Base-by-base conservation (phyloP, 2,329 filamentous ascomycete species). In the Aspergillus chevalieri region DNA sequence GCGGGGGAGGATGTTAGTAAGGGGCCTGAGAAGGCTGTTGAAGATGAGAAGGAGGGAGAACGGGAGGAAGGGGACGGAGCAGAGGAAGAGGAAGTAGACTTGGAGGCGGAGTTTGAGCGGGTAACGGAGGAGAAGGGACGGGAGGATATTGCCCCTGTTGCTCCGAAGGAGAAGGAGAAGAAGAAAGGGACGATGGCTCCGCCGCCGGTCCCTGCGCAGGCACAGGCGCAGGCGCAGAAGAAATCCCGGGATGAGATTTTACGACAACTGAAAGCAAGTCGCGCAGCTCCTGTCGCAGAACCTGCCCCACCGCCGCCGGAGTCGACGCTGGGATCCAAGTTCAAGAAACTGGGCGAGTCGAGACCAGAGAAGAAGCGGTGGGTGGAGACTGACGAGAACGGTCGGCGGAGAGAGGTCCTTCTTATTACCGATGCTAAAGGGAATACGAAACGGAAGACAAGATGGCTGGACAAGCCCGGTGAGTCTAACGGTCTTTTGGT, bases 51-150 rank as follows among this genome's bases (percentile, higher is more conserved):
- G 8, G 62, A 58, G n/a, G 58, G 61, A 2, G 54, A 56, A 5
- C 66, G 67, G 10, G 63, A 74, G 38, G 76, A 83, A 57, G 70
- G 85, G 15, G 87, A 91, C 47, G 26, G 26, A 10, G 83, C 85
- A 33, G 84, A 84, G 49, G 51, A 84, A 48, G 51, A 36, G 63
- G 46, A 50, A 12, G 64, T 74, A 39, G 76, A 84, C 57, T 70
- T 85, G 17, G 87, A 92, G 47, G 83, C 85, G 33, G 84, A 85
- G 48, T 68, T 76, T 53, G 73, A 76, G 47, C 63, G 64, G 17
- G 52, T 72, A 10, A 52, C 74, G 34, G 72, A 74, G 41, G 62
- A 67, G 51, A 62, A 70, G 33, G 67, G 60, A 38, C 61, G 58
- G 21, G 56, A 61, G 22, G 63, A 69, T 15, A 51, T 65, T n/a